These are phyloP conservation scores for Didymella arachidicola DNA, from an alignment of 2,329 filamentous ascomycete species.

Conservation along the genomic window DNA sequence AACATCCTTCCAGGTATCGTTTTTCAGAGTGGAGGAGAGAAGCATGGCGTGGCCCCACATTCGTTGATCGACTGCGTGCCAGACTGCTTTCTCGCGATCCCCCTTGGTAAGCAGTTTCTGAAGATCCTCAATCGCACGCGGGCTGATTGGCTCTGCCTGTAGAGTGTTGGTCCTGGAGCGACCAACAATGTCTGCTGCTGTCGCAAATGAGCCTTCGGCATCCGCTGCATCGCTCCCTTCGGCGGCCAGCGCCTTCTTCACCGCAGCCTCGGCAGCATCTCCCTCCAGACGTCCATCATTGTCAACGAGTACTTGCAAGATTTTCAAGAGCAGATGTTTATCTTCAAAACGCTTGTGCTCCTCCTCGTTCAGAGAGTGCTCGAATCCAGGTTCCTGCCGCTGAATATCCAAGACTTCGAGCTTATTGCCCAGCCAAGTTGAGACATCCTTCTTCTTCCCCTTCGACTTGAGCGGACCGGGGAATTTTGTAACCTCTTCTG, in stretches of 20 bases:
- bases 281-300: slow-evolving; percentile 84
- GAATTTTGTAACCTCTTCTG: slow-evolving; percentile 79
- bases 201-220: slow-evolving; percentile 38
- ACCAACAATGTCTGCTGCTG: slow-evolving; percentile 49
- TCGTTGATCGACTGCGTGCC: slow-evolving; percentile 90
- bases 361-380: slow-evolving; percentile 62
- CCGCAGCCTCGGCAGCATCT: slow-evolving; percentile 73
- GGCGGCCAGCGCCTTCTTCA: slow-evolving; percentile 77
- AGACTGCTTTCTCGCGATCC: slow-evolving; percentile 88
- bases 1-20: slow-evolving; percentile 84
- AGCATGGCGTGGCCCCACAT: slow-evolving; percentile 97
- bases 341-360: slow-evolving; percentile 77
- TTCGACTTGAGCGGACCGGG: slow-evolving; percentile 90
- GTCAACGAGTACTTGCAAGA: slow-evolving; percentile 82
- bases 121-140: slow-evolving; percentile 73
- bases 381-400: slow-evolving; percentile 55
- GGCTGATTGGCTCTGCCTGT: slow-evolving; percentile 71
- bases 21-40: slow-evolving; percentile 80
- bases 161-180: slow-evolving; percentile 44
- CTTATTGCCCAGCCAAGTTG: slow-evolving; percentile 79
- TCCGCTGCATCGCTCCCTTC: slow-evolving; percentile 45
- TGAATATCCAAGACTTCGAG: slow-evolving; percentile 75
- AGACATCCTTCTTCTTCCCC: slow-evolving; percentile 92
- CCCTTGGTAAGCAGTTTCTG: slow-evolving; percentile 78
- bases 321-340: slow-evolving; percentile 84